A percentile compares a stretch with the other conserved stretches of the same genome.
These are phyloP conservation scores for Anisodus acutangulus DNA, from an alignment of 257 asterid genomes.

Conservation along the genomic window DNA sequence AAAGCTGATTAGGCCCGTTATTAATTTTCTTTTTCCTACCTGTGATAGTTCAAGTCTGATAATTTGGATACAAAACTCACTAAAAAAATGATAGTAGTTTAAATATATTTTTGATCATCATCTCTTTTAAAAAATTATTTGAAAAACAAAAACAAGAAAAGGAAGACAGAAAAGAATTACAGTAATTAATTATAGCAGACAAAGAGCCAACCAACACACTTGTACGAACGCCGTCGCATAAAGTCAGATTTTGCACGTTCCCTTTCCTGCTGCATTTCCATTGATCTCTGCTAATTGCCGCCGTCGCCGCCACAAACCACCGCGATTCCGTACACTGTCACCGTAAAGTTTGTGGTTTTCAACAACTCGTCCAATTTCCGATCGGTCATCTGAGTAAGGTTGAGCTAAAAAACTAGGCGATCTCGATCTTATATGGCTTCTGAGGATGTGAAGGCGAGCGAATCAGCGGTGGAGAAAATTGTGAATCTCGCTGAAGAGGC, in stretches of 20 bases:
- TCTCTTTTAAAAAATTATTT: too few relatives aligned
- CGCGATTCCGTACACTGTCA: background rate
- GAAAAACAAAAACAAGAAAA: too few relatives aligned
- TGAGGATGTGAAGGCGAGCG: conserved; percentile 88
- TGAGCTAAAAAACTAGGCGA: background rate
- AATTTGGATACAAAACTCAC: too few relatives aligned
- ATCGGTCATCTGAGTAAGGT: background rate
- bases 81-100: too few relatives aligned
- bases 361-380: background rate
- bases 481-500: conserved; percentile 94
- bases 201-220: background rate
- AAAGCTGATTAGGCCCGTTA: too few relatives aligned
- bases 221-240: conserved; percentile 33
- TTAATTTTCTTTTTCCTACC: too few relatives aligned
- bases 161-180: too few relatives aligned
- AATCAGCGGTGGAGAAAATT: conserved; percentile 89
- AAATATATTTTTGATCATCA: too few relatives aligned
- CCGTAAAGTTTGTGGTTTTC: background rate
- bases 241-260: background rate
- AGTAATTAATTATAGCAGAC: too few relatives aligned
- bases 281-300: background rate
- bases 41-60: too few relatives aligned
- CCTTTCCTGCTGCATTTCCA: conserved; percentile 19
- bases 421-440: conserved; percentile 63
- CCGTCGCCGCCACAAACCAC: background rate